phyloP scores from a whole-genome alignment of 2,329 filamentous ascomycete species.

The Eutypella sp. region DNA sequence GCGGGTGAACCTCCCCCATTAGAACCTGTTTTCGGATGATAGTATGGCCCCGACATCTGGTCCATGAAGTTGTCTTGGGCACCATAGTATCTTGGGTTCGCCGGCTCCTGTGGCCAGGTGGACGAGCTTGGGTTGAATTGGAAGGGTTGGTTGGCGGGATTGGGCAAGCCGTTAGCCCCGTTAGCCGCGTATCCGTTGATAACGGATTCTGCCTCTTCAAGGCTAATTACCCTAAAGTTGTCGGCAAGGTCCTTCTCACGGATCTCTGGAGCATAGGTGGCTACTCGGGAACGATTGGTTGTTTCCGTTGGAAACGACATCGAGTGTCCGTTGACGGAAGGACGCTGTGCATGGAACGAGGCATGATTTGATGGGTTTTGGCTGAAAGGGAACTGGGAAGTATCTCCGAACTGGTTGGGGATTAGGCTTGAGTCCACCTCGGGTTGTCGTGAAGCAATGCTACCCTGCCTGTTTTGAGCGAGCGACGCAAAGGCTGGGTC shows the following conservation, averaged over 20 bases:
- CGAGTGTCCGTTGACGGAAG: constrained; percentile 15
- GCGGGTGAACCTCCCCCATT: constrained; percentile 35
- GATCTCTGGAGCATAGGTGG: constrained; percentile 25
- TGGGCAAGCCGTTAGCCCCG: constrained; percentile 17
- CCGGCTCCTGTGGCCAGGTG: constrained; percentile 37
- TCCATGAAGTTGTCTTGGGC: constrained; percentile 31
- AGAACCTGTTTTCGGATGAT: constrained; percentile 31
- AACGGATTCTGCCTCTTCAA: constrained; percentile 28
- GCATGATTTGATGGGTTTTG: constrained; percentile 8
- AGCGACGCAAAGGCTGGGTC: constrained; percentile 14
- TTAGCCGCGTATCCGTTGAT: constrained; percentile 12
- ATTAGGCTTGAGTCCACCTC: constrained; percentile 13
- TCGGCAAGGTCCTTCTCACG: constrained; percentile 32
- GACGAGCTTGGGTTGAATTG: constrained; percentile 44
- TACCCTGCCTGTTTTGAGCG: constrained; percentile 11
- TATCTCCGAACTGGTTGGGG: constrained; percentile 13
- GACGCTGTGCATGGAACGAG: constrained; percentile 14
- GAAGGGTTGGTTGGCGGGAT: constrained; percentile 31
- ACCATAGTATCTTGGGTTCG: constrained; percentile 10
- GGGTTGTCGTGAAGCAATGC: constrained; percentile 13
- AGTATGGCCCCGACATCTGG: constrained; percentile 14
- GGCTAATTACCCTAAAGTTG: constrained; percentile 28
- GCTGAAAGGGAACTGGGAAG: constrained; percentile 11
- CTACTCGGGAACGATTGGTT: constrained; percentile 8
- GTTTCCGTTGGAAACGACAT: constrained; percentile 14